phyloP scores from a whole-genome alignment of 2,329 filamentous ascomycete genomes.

The Fusarium subtropicale region DNA sequence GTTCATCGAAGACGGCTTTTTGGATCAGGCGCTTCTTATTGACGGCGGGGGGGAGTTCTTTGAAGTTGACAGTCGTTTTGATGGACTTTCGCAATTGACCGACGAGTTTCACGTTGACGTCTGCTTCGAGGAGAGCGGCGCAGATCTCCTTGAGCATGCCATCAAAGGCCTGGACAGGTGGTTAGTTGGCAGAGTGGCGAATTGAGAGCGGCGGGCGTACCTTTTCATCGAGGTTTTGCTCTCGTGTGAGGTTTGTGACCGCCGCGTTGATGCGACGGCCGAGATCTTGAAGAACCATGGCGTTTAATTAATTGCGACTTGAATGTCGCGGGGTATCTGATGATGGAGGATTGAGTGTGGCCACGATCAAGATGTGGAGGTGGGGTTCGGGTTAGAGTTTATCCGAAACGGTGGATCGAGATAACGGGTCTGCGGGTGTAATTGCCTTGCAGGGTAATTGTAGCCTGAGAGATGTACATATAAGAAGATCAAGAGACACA shows the following conservation, averaged over 20 bases:
- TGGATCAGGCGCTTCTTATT: slow-evolving; percentile 99
- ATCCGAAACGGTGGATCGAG: slow-evolving; percentile 16
- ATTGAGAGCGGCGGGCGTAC: slow-evolving; percentile 56
- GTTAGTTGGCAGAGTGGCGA: slow-evolving; percentile 19
- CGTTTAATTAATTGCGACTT: slow-evolving; percentile 37
- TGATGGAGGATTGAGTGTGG: slow-evolving; percentile 37
- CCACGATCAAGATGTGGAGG: slow-evolving; percentile 44
- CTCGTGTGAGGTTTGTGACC: slow-evolving; percentile 90
- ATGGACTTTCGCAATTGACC: slow-evolving; percentile 93
- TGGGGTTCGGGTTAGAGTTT: slow-evolving; percentile 32
- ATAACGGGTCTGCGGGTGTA: not conserved
- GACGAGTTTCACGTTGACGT: slow-evolving; percentile 96
- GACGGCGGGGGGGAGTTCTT: slow-evolving; percentile 87
- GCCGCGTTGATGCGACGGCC: slow-evolving; percentile 98
- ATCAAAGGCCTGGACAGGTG: slow-evolving; percentile 80
- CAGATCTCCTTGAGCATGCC: slow-evolving; percentile 99
- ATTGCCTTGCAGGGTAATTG: slow-evolving; percentile 24
- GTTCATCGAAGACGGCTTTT: slow-evolving; percentile 96
- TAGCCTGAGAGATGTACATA: slow-evolving; percentile 21
- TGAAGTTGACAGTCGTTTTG: slow-evolving; percentile 90
- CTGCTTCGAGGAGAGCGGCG: slow-evolving; percentile 92
- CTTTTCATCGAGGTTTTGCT: slow-evolving; percentile 96
- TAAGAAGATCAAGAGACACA: not conserved
- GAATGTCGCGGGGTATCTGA: slow-evolving; percentile 44
- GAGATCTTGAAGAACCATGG: slow-evolving; percentile 98